Percentiles rank a stretch among this genome's conserved stretches.
Conservation (phyloP, 495 filamentous ascomycete genomes). For the Ascodesmis nigricans region DNA sequence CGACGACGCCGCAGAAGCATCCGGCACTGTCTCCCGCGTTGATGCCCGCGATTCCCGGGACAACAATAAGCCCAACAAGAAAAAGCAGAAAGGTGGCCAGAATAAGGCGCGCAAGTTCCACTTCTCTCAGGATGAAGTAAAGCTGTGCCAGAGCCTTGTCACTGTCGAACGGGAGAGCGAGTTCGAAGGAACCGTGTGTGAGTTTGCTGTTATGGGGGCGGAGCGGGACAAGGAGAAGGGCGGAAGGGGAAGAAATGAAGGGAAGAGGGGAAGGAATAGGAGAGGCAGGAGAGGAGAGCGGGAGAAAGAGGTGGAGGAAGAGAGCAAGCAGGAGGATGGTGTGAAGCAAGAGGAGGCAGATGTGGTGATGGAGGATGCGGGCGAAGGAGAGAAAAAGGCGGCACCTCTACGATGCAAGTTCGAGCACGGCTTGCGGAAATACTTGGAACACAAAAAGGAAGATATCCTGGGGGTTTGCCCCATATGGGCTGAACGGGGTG, state of each 20-base stretch:
- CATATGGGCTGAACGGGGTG: conserved; percentile 50
- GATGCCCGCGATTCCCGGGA: conserved; percentile 20
- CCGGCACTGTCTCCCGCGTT: conserved; percentile 24
- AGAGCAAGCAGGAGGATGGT: conserved; percentile 12
- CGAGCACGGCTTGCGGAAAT: conserved; percentile 66
- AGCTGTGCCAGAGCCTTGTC: conserved; percentile 60
- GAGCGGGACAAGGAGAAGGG: conserved; percentile 2
- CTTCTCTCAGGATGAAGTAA: conserved; percentile 49
- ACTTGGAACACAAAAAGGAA: conserved; percentile 57
- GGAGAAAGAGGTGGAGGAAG: conserved; percentile 1
- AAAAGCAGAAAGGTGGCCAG: conserved; percentile 54
- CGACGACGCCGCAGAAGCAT: conserved; percentile 53
- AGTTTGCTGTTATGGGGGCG: conserved; percentile 9
- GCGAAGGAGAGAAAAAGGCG: conserved; percentile 20
- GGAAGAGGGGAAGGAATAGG: conserved; percentile 2
- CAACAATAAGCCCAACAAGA: conserved; percentile 32
- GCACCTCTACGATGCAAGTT: conserved; percentile 36
- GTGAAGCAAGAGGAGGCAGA: conserved; percentile 1
- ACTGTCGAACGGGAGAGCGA: conserved; percentile 29
- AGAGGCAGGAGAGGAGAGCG: conserved; percentile 2
- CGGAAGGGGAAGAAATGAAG: conserved; percentile 2
- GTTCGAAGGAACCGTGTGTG: conserved; percentile 12
- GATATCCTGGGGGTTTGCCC: conserved; percentile 64
- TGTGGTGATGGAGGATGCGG: conserved; percentile 1
- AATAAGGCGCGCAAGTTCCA: conserved; percentile 78